Evolutionary conservation across 163 green algal species (phyloP), one percentile per base, ranked within the genome.

Genomic region (Prototheca wickerhamii): DNA sequence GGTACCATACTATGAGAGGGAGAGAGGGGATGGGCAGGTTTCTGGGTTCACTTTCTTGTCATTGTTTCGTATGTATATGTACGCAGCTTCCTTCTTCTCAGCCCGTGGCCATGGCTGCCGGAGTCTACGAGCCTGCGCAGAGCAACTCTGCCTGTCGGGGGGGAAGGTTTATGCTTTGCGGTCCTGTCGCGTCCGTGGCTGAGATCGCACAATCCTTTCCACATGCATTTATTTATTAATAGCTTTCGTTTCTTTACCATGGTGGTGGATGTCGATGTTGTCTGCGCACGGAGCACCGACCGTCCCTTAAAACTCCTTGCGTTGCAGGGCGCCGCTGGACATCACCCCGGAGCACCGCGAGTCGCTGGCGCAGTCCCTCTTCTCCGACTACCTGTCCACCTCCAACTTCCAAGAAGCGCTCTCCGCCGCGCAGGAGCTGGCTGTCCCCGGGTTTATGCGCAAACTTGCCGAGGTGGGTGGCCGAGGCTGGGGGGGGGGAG

Each of bases 381-480:
- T 86, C 69, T 54, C 64, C 18, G 87, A 95, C 73, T 95, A 82
- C 70, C 55, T 82, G 29, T 76, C 67, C 35, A 77, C 64, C 25
- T 56, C 70, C 30, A 79, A 92, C 61, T 66, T 83, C 25, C 66
- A 68, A 8, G 89, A 96, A 75, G 89, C 88, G 26, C 57, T 82
- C 31, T 69, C 75, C 4, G 86, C 84, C 43, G 76, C 87, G 15
- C 56, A 74, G 46, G 89, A 96, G 71, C 61, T 91, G 28, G 35
- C 71, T 15, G 66, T 69, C 4, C 61, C 76, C 64, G 80, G 73
- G 6, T 81, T 83, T 62, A 64, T 63, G 46, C 68, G 73, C 35
- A 73, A 76, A 62, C 56, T 79, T 25, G 64, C 76, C 18, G 60
- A 69, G n/a, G n/a, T n/a, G n/a, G n/a, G n/a, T n/a, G n/a, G n/a